Percentiles rank a stretch among this genome's conserved stretches.
Conservation (phyloP, 2,329 filamentous ascomycete genomes). For the Byssochlamys sp. region DNA sequence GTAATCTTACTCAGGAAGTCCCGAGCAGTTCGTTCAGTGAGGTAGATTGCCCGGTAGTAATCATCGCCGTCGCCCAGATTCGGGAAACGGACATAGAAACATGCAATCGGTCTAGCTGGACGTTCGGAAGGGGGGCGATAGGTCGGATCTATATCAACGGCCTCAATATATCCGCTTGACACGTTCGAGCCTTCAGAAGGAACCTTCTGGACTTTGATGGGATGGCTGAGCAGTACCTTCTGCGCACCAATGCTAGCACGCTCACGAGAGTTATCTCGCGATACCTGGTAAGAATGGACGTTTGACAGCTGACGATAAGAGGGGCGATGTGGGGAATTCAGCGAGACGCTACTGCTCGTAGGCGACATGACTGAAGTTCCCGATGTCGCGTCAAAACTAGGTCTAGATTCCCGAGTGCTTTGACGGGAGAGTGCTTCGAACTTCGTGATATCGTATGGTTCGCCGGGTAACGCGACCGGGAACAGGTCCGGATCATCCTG, state of each 20-base stretch:
- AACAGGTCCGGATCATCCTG: slow-evolving; percentile 38
- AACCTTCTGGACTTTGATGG: slow-evolving; percentile 23
- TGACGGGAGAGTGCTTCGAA: slow-evolving; percentile 20
- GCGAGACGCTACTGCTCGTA: slow-evolving; percentile 29
- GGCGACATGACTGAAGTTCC: slow-evolving; percentile 29
- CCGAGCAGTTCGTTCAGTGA: slow-evolving; percentile 63
- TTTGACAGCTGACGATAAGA: slow-evolving; percentile 9
- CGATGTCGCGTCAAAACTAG: slow-evolving; percentile 24
- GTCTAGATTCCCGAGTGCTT: slow-evolving; percentile 23
- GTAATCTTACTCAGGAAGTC: slow-evolving; percentile 67
- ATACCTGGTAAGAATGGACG: slow-evolving; percentile 10
- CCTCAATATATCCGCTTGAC: slow-evolving; percentile 77
- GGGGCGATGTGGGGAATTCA: slow-evolving; percentile 24
- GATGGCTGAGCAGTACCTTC: slow-evolving; percentile 13
- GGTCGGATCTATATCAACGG: slow-evolving; percentile 73
- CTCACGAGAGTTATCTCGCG: slow-evolving; percentile 16
- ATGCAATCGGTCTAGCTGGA: slow-evolving; percentile 65
- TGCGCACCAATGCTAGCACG: slow-evolving; percentile 14
- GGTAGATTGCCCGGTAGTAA: slow-evolving; percentile 76
- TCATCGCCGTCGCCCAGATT: slow-evolving; percentile 44
- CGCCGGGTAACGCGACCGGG: slow-evolving; percentile 31
- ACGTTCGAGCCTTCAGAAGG: slow-evolving; percentile 18
- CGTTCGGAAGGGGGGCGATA: slow-evolving; percentile 73
- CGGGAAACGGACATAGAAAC: slow-evolving; percentile 67
- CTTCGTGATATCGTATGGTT: slow-evolving; percentile 19